Evolutionary conservation across 129 eudicot genomes (phyloP), one percentile per base, ranked within the genome.

Genomic region (Flaveria ramosissima): DNA sequence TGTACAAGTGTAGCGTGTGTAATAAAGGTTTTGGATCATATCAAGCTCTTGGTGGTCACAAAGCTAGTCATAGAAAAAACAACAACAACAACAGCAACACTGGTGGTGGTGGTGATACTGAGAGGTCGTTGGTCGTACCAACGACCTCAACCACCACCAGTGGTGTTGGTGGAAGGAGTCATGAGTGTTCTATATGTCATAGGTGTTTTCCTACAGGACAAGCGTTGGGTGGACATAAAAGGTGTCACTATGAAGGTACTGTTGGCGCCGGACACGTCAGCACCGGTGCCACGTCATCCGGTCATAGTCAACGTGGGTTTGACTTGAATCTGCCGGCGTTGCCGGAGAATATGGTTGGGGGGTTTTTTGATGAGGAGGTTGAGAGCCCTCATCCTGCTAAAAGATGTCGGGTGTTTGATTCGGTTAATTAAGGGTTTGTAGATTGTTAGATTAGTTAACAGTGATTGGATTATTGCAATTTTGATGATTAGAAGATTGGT

Each of bases 31-130:
- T 90, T 55, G 87, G 88, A 7, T 90, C 97, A 1, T 91, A 90
- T 75, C 98, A 93, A 48, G 98, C 98, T 8, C 84, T 93, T 7
- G 98, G 98, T 12, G 98, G 93, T n/a, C 98, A 93, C 83, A 93
- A 93, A 85, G 93, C 98, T 41, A 93, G 97, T 69, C 98, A 93
- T 72, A 78, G 97, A 26, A 93, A 85, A 17, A 82, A 52, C 68
- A 80, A 45, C 50, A 21, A 14, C 85, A 7, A 76, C 78, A 20
- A 39, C 87, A 27, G 20, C 10, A 62, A 84, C 60, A 9, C 88
- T 36, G 3, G 78, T 4, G 48, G 77, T 42, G 36, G 36, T 36
- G 77, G 86, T 1, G 92, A 36, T 1, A 1, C 0, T 0, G 41
- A 36, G 1, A 30, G 36, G 36, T 30, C 36, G 36, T 30, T 30